Evolutionary conservation across 2,329 filamentous ascomycete species (phyloP), one percentile per base, ranked within the genome.

Genomic region (Aspergillus sp.): DNA sequence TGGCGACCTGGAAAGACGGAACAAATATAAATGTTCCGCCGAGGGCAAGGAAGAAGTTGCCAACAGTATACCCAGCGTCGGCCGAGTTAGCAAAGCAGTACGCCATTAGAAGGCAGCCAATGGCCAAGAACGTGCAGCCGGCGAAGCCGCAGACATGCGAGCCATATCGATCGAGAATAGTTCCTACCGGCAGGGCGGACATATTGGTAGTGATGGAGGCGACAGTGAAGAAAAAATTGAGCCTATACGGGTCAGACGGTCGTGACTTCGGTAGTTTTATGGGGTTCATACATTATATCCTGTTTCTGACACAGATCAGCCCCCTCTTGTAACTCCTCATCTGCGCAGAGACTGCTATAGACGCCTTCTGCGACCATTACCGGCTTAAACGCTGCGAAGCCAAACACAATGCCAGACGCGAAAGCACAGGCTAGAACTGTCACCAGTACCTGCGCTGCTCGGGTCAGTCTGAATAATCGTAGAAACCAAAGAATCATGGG

Each of bases 161-260:
- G 1, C 86, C 86, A 51, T 74, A 86, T 42, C 78, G 73, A 59
- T 94, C 86, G 10, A 94, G 74, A 15, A 93, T 80, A 4, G 83
- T 82, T 15, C 86, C 86, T 15, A 93, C 78, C 1, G 86, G 82
- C 2, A 94, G 69, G 22, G 86, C 86, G 26, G 79, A 83, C 12
- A 93, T 80, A 49, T 94, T 94, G 27, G 86, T 91, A 7, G 76
- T 82, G 3, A 93, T 86, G 15, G 86, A 86, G 15, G 86, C 86
- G 24, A 86, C 73, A 7, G 85, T 91, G 66, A 94, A 94, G 80
- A 93, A 93, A 48, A 93, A 66, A 53, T 94, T 94, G 36, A 94
- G 70, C 42, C 61, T 64, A 29, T 25, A 11, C n/a, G 14, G 11
- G 32, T 42, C 22, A 45, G 32, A n/a, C n/a, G n/a, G n/a, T n/a